These are phyloP conservation scores for Cyathus striatus DNA, from an alignment of 768 basidiomycete genomes.

Conservation along the genomic window DNA sequence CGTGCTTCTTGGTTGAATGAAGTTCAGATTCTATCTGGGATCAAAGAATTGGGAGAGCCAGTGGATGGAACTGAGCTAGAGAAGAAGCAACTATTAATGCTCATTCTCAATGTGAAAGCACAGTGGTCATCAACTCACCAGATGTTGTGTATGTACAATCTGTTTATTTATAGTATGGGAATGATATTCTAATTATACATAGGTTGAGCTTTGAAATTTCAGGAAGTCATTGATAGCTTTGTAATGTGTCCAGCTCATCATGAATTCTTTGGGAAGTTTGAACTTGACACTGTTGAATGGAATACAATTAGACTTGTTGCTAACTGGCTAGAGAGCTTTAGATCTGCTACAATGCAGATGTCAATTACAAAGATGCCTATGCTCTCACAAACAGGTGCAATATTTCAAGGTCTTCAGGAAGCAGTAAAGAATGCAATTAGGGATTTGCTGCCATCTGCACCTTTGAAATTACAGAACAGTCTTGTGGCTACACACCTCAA, in stretches of 20 bases:
- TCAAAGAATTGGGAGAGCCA: neutral
- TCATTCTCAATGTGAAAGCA: neutral
- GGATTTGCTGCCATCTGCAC: constrained; percentile 36
- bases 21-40: neutral
- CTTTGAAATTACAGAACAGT: too few relatives aligned
- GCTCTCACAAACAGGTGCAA: constrained; percentile 30
- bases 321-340: neutral
- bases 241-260: neutral
- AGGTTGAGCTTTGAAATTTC: neutral
- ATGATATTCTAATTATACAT: neutral
- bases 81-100: neutral
- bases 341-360: neutral
- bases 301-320: neutral
- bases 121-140: neutral
- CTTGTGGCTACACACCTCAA: too few relatives aligned
- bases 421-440: constrained; percentile 14
- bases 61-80: too few relatives aligned
- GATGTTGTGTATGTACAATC: neutral
- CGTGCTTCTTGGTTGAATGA: neutral
- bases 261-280: neutral
- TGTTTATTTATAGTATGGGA: neutral
- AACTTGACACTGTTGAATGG: neutral
- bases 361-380: neutral
- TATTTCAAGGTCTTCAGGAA: constrained; percentile 2
- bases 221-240: neutral